Base-by-base conservation (phyloP, 306 rosid genomes). In the Cucumis hystrix region DNA sequence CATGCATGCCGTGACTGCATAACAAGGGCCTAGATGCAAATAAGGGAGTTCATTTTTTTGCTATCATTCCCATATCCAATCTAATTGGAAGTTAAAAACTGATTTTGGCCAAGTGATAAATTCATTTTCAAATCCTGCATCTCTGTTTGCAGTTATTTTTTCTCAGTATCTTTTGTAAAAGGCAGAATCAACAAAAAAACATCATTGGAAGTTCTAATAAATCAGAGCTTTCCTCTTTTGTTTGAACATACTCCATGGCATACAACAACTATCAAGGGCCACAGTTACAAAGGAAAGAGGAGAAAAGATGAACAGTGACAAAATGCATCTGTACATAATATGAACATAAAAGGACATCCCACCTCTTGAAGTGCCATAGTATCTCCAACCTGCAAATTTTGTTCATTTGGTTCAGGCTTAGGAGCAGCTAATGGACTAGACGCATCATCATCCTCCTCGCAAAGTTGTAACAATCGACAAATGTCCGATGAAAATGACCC, bases 371-470 rank as follows among this genome's bases (percentile, higher is more conserved):
- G 85, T 51, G 80, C 75, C 80, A 77, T 68, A 79, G 88, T 80
- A 76, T 81, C 91, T 88, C 91, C 91, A 67, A 84, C 82, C 83
- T 86, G 96, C 80, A 87, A 80, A 52, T 73, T 79, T 52, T 87
- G 97, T 66, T 92, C 93, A 58, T 87, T 91, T 58, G 97, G 99
- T 88, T 95, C 97, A 17, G 91, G 85, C 77, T 92, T 92, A 43
- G 84, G 90, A 66, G 90, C 93, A 61, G 89, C 91, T 84, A 95
- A 89, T 10, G 97, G 98, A 82, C 99, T 95, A 78, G 89, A 87
- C 82, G 99, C 99, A 80, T 95, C 99, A 86, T 95, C 99, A 81
- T 95, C 99, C 90, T 95, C 99, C 83, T 95, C 99, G 30, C 92
- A 91, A 8, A 92, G 93, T 84, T 95, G 97, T 89, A 92, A 74